These are phyloP conservation scores for Baorangia bicolor DNA, from an alignment of 768 basidiomycete species.

Conservation along the genomic window DNA sequence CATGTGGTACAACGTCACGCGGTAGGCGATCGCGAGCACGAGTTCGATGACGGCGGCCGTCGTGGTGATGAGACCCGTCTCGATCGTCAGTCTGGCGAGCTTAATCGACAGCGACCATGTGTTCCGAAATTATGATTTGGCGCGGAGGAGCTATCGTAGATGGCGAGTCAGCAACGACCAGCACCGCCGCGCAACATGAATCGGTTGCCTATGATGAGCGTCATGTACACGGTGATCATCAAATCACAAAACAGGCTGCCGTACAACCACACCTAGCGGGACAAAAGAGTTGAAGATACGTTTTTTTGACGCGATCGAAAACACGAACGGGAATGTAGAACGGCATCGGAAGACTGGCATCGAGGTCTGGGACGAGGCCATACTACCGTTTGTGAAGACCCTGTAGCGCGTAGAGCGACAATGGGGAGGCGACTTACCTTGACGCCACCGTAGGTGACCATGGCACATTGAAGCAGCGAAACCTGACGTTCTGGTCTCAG, in stretches of 20 bases:
- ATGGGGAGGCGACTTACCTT: neutral
- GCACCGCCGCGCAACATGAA: no score
- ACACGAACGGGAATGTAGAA: constrained; percentile 10
- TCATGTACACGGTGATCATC: constrained; percentile 13
- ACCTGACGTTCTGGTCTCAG: neutral
- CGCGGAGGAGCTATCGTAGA: constrained; percentile 4
- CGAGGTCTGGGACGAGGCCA: constrained; percentile 7
- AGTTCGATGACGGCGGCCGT: constrained; percentile 6
- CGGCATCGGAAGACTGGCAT: neutral
- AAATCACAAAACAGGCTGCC: constrained; percentile 10
- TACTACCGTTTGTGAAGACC: neutral
- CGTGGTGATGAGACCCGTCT: constrained; percentile 12
- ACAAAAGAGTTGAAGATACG: neutral
- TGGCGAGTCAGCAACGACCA: no score
- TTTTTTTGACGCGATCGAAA: neutral
- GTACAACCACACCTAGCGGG: constrained; percentile 5
- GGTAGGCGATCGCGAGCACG: constrained; percentile 3
- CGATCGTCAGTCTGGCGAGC: constrained; percentile 9
- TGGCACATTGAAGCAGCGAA: constrained; percentile 9
- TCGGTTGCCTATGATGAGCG: neutral
- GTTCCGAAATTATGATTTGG: neutral
- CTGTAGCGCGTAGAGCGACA: no score
- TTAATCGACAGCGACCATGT: neutral
- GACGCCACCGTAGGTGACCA: constrained; percentile 10
- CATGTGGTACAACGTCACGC: constrained; percentile 7